Evolutionary conservation across 495 filamentous ascomycete species (phyloP).

Genomic region (Pyronema omphalodes): DNA sequence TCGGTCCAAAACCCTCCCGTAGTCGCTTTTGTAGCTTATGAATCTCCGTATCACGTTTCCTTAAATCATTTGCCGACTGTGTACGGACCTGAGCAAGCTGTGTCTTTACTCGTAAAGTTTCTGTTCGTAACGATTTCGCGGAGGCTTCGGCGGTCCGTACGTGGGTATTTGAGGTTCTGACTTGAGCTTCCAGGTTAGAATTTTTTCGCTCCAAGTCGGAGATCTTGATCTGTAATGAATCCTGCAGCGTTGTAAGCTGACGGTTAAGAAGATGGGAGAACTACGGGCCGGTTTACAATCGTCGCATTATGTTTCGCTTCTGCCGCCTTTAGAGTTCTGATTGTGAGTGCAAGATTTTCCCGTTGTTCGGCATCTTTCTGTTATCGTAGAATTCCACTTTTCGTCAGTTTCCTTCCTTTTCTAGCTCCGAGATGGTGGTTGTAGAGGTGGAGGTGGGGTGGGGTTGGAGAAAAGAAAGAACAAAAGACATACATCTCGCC

Average conservation of each 20-base stretch:
- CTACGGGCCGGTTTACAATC: conserved; percentile 27
- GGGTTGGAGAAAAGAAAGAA: not conserved
- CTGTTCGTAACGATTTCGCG: conserved; percentile 54
- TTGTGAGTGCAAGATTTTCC: conserved; percentile 58
- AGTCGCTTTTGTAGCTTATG: conserved; percentile 71
- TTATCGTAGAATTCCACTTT: not conserved
- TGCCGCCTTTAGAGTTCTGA: conserved; percentile 53
- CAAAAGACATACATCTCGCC: conserved; percentile 14
- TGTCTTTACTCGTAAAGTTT: conserved; percentile 56
- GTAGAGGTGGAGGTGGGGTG: no score
- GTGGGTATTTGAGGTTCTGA: conserved; percentile 48
- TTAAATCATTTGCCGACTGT: conserved; percentile 78
- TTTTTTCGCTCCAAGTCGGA: conserved; percentile 57
- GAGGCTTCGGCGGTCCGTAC: conserved; percentile 52
- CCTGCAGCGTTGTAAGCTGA: conserved; percentile 21
- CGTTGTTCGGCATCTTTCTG: conserved; percentile 79
- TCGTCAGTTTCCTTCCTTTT: no score
- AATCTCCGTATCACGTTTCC: conserved; percentile 78
- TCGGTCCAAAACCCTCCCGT: conserved; percentile 35
- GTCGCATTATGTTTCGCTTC: conserved; percentile 48
- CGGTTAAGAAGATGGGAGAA: not conserved
- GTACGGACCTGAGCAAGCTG: conserved; percentile 62
- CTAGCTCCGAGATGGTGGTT: no score
- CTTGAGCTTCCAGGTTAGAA: conserved; percentile 52
- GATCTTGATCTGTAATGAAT: conserved; percentile 47